Percentiles rank a stretch among this genome's conserved stretches.
These are phyloP conservation scores for Yamadazyma songkhlaensis DNA, from an alignment of 1,139 yeast species.

Conservation along the genomic window DNA sequence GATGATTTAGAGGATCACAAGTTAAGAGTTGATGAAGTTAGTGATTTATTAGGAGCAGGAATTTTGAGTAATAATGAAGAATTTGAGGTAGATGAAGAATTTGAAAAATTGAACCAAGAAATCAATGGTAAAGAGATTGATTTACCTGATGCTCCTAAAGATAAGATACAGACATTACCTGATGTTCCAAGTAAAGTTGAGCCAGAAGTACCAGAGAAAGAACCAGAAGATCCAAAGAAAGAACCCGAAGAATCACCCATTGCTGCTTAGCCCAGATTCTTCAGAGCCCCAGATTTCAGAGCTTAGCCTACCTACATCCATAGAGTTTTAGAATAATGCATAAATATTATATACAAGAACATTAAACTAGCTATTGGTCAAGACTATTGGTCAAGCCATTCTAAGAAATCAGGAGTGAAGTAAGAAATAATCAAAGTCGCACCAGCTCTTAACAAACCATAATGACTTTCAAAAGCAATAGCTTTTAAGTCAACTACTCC, in stretches of 20 bases:
- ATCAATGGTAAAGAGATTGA: conserved; percentile 24
- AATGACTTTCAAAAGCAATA: conserved; percentile 89
- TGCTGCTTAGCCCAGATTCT: not conserved
- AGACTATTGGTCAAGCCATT: conserved; percentile 62
- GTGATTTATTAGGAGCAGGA: conserved; percentile 44
- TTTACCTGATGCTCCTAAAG: conserved; percentile 21
- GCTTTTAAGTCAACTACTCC: conserved; percentile 85
- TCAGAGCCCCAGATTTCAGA: no score
- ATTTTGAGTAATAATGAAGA: conserved; percentile 55
- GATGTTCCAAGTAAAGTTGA: conserved; percentile 1
- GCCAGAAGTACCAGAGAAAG: conserved; percentile 1
- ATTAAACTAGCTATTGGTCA: not conserved
- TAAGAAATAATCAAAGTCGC: conserved; percentile 89
- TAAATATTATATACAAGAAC: no score
- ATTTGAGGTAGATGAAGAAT: conserved; percentile 64
- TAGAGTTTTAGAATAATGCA: no score
- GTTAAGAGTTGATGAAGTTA: conserved; percentile 68
- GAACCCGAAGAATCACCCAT: not conserved
- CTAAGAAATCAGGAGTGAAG: conserved; percentile 93
- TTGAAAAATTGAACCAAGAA: conserved; percentile 49
- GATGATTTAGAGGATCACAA: conserved; percentile 85
- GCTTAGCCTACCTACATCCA: no score
- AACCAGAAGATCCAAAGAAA: not conserved
- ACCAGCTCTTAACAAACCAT: conserved; percentile 94
- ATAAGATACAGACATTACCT: conserved; percentile 9